Evolutionary conservation across 108 stramenopile genomes (phyloP).

Genomic region (Mediolabrus comicus): DNA sequence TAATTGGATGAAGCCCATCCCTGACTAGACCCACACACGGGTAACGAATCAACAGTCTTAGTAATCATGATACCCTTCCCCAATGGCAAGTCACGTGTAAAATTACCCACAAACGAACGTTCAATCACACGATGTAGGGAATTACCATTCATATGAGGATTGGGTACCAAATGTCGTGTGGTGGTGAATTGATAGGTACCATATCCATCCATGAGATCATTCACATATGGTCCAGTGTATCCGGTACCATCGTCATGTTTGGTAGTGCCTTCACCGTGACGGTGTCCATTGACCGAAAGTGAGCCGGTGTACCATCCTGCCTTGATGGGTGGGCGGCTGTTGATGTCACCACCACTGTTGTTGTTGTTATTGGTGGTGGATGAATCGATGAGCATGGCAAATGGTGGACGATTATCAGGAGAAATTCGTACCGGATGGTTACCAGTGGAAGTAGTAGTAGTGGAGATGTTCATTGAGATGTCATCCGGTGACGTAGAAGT

Average conservation of each 20-base stretch:
- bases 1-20: not conserved
- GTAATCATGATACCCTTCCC: constrained; percentile 18
- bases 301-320: constrained; percentile 36
- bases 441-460: not conserved
- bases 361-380: not conserved
- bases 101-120: constrained; percentile 17
- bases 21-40: not conserved
- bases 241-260: constrained; percentile 42
- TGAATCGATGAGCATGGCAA: not conserved
- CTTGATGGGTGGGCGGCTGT: constrained; percentile 7
- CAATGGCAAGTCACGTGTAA: constrained; percentile 3
- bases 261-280: constrained; percentile 30
- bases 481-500: not conserved
- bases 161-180: not conserved
- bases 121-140: constrained; percentile 22
- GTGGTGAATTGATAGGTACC: constrained; percentile 22
- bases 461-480: not conserved
- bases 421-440: not conserved
- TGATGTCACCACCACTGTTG: not conserved
- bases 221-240: constrained; percentile 26
- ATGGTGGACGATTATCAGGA: constrained; percentile 6
- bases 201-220: constrained; percentile 35
- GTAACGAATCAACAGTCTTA: constrained; percentile 6
- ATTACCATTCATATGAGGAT: not conserved
- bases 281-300: constrained; percentile 8